Evolutionary conservation across 116 monocot genomes (phyloP).

Genomic region (Zostera marina): DNA sequence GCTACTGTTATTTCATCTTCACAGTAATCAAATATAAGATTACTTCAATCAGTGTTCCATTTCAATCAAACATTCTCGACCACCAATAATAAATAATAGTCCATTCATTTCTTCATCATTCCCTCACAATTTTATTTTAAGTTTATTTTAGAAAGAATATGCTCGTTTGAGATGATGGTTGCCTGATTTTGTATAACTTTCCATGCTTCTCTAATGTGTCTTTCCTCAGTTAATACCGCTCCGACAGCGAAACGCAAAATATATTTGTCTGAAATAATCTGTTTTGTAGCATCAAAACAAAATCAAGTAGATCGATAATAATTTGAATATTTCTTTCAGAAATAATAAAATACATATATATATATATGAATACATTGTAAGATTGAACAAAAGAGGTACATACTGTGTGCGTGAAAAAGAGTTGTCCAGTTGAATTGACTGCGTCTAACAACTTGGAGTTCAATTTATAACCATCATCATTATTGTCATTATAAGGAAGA

Average conservation of each 20-base stretch:
- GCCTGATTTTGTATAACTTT: slow-evolving; percentile 50
- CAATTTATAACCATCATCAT: slow-evolving; percentile 41
- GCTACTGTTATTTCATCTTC: too few species aligned
- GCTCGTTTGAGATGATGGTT: not conserved
- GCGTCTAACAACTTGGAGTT: slow-evolving; percentile 47
- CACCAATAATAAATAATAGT: too few species aligned
- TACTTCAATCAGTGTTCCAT: too few species aligned
- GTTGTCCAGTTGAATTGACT: slow-evolving; percentile 52
- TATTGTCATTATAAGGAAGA: slow-evolving; percentile 22
- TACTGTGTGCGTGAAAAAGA: slow-evolving; percentile 70
- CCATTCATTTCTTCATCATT: too few species aligned
- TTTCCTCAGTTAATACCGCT: slow-evolving; percentile 57
- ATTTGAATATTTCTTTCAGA: not conserved
- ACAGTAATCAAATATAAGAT: too few species aligned
- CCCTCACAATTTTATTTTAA: too few species aligned
- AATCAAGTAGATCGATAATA: too few species aligned
- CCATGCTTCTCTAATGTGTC: slow-evolving; percentile 51
- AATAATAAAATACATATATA: not conserved
- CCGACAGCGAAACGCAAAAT: slow-evolving; percentile 63
- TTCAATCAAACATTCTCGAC: too few species aligned
- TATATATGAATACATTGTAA: too few species aligned
- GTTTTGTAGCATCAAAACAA: too few species aligned
- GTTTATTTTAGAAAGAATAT: not conserved
- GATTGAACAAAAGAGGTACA: slow-evolving; percentile 1
- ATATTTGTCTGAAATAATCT: slow-evolving; percentile 56